Evolutionary conservation across 441 rosid genomes (phyloP).

Genomic region (Adansonia gregorii): DNA sequence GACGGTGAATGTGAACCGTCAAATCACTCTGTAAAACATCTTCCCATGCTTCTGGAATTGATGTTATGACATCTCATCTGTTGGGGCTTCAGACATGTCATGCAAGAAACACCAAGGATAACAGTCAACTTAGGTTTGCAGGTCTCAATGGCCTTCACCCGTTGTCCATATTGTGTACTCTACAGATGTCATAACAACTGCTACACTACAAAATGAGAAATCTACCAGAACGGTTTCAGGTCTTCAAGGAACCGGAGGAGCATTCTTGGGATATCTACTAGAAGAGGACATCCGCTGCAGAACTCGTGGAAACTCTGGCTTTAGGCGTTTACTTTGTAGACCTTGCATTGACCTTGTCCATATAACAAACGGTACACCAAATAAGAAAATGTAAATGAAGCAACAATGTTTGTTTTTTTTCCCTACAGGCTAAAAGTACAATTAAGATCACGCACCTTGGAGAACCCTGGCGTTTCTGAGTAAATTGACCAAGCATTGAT

Average conservation of each 20-base stretch:
- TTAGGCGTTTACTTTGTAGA: constrained; percentile 72
- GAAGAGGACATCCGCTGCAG: constrained; percentile 78
- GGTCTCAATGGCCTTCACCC: constrained; percentile 4
- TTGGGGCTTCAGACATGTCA: constrained; percentile 4
- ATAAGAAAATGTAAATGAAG: constrained; percentile 22
- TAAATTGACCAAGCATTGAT: constrained; percentile 63
- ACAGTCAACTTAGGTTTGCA: constrained; percentile 12
- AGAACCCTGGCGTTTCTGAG: constrained; percentile 75
- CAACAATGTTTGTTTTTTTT: background rate
- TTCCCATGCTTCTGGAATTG: background rate
- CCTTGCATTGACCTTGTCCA: constrained; percentile 65
- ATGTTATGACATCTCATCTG: constrained; percentile 7
- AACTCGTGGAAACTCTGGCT: constrained; percentile 70
- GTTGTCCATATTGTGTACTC: constrained; percentile 25
- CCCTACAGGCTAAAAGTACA: background rate
- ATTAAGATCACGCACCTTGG: constrained; percentile 64
- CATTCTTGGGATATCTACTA: constrained; percentile 71
- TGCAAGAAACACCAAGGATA: background rate
- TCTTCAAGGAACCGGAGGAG: constrained; percentile 58
- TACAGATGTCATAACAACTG: constrained; percentile 24
- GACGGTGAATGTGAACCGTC: background rate
- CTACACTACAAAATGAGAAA: constrained; percentile 14
- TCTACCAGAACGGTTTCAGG: background rate
- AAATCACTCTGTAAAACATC: background rate
- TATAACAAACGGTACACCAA: constrained; percentile 24